Evolutionary conservation across 768 basidiomycete species (phyloP).

Genomic region (Russula griseocarnosa): DNA sequence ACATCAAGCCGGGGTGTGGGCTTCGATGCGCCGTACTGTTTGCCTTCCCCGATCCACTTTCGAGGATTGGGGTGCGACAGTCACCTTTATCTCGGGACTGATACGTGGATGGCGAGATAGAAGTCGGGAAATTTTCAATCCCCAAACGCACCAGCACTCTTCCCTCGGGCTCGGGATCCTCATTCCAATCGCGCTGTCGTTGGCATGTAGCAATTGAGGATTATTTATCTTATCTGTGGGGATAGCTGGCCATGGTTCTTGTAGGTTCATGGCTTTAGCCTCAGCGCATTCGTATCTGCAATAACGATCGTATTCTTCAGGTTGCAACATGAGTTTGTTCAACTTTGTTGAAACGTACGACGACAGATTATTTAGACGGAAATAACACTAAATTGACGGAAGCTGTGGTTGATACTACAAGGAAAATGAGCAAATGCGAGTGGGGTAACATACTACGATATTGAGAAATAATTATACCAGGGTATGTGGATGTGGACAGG

Average conservation of each 20-base stretch:
- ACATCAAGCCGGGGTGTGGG: not conserved
- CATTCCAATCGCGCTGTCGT: not conserved
- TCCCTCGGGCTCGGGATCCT: not conserved
- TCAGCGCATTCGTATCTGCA: not conserved
- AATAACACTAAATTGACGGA: not conserved
- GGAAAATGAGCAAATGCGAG: not conserved
- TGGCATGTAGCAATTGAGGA: not conserved
- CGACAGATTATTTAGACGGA: no score
- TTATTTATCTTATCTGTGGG: not conserved
- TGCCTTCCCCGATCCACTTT: not conserved
- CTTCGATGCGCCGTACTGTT: not conserved
- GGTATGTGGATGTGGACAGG: not conserved
- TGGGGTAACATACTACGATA: not conserved
- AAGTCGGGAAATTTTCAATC: not conserved
- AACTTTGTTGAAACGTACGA: no score
- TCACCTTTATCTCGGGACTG: not conserved
- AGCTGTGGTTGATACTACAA: not conserved
- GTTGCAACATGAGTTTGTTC: no score
- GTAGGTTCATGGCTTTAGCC: no score
- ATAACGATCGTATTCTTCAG: not conserved
- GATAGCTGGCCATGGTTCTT: not conserved
- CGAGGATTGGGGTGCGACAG: not conserved
- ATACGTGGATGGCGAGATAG: not conserved
- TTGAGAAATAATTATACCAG: not conserved
- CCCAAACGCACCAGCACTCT: not conserved